phyloP scores from a whole-genome alignment of 306 rosid species.

The Malus sylvestris region DNA sequence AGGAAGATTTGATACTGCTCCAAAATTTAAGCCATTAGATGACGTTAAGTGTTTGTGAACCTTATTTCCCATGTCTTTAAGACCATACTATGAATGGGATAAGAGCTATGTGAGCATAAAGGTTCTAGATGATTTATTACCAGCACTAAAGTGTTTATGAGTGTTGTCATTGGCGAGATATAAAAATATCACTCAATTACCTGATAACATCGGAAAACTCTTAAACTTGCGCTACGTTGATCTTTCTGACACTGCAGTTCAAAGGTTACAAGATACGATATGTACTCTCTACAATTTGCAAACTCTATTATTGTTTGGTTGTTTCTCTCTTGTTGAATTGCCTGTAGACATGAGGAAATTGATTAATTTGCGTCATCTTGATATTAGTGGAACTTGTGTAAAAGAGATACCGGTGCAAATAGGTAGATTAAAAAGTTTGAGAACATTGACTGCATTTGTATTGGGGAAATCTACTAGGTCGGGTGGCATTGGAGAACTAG shows the following conservation, averaged over 20 bases:
- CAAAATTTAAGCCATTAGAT: too few species aligned
- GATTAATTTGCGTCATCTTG: background rate
- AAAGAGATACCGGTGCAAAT: background rate
- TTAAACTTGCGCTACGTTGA: background rate
- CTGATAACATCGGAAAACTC: background rate
- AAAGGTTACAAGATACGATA: background rate
- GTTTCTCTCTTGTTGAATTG: background rate
- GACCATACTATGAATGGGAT: rapidly evolving
- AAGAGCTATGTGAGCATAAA: background rate
- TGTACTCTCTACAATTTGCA: conserved; percentile 11
- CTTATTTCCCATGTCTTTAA: too few species aligned
- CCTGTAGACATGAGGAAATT: background rate
- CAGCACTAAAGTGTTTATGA: background rate
- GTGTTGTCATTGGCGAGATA: background rate
- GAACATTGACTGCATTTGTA: background rate
- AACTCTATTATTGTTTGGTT: background rate
- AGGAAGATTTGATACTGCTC: too few species aligned
- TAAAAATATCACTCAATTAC: rapidly evolving
- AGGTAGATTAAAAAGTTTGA: background rate
- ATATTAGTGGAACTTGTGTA: rapidly evolving
- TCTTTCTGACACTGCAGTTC: background rate
- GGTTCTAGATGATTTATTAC: background rate
- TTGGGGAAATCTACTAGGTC: background rate
- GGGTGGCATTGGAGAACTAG: background rate
- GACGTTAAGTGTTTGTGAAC: too few species aligned